These are phyloP conservation scores for Pseudisothecium myosuroides DNA, from an alignment of 225 moss, liverwort and hornwort genomes.

Conservation along the genomic window DNA sequence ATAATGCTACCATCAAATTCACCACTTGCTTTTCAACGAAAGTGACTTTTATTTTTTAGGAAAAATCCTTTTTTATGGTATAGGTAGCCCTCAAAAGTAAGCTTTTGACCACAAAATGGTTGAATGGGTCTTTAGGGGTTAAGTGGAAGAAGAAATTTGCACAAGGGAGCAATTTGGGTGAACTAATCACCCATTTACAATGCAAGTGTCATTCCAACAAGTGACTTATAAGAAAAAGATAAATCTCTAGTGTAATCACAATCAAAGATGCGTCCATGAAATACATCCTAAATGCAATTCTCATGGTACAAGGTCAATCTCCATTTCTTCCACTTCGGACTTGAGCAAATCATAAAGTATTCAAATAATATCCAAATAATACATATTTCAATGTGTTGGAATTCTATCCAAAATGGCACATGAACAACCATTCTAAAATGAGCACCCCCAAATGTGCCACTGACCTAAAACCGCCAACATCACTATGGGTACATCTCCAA, in stretches of 20 bases:
- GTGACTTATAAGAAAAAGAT: no score
- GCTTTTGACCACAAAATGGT: no score
- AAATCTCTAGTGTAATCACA: not conserved
- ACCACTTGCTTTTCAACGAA: no score
- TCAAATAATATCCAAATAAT: not conserved
- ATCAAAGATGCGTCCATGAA: not conserved
- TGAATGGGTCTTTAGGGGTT: no score
- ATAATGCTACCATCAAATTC: no score
- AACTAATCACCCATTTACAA: no score
- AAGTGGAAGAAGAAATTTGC: no score
- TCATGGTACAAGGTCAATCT: not conserved
- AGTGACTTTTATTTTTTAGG: no score
- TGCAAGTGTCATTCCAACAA: no score
- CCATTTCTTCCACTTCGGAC: not conserved
- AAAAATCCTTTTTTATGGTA: no score
- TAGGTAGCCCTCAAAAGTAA: no score
- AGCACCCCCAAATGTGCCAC: not conserved
- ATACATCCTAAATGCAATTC: not conserved
- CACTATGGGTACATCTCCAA: not conserved
- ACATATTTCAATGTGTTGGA: not conserved
- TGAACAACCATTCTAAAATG: not conserved
- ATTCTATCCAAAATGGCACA: not conserved
- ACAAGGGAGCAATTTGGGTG: no score
- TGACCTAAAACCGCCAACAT: not conserved
- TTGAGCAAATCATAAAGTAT: not conserved